These are phyloP conservation scores for Trypanosomatidae sp. DNA, from an alignment of 208 protist species.

Conservation along the genomic window DNA sequence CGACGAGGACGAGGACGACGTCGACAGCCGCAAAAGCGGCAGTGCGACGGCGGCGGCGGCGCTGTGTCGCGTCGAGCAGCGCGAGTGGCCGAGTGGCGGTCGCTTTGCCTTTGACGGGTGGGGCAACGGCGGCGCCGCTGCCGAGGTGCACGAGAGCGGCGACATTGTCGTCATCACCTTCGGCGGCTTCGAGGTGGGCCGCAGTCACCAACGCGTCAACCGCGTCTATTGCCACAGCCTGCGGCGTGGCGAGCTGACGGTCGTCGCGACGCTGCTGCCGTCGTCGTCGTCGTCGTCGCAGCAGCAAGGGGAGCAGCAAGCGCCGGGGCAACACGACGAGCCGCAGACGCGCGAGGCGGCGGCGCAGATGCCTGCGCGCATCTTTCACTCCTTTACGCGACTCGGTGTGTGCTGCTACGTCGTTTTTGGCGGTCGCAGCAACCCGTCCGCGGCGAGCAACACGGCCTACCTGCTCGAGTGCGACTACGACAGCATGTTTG, in stretches of 20 bases:
- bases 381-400: slow-evolving; percentile 63
- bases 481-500: slow-evolving; percentile 9
- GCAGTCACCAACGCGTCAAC: slow-evolving; percentile 46
- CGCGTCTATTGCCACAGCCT: slow-evolving; percentile 53
- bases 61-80: slow-evolving; percentile 2
- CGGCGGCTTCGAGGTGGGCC: slow-evolving; percentile 54
- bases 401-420: slow-evolving; percentile 30
- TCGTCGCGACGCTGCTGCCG: slow-evolving; percentile 4
- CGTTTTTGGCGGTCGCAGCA: slow-evolving; percentile 74
- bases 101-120: slow-evolving; percentile 75
- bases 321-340: too few relatives aligned
- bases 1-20: too few relatives aligned
- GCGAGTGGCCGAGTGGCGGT: slow-evolving; percentile 53
- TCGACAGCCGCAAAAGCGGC: not conserved
- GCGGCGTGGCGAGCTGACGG: slow-evolving; percentile 42
- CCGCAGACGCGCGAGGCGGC: too few relatives aligned
- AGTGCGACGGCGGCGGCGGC: not conserved
- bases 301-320: too few relatives aligned
- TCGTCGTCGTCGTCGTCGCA: not conserved
- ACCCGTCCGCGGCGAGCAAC: slow-evolving; percentile 24
- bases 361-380: slow-evolving; percentile 20
- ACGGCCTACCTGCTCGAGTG: slow-evolving; percentile 35
- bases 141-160: slow-evolving; percentile 15
- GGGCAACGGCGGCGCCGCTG: slow-evolving; percentile 48
- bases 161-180: slow-evolving; percentile 49